Percentiles rank a stretch among this genome's conserved stretches.
Evolutionary conservation across 352 stramenopile genomes (phyloP).

Genomic region (Pythium rishiriense): DNA sequence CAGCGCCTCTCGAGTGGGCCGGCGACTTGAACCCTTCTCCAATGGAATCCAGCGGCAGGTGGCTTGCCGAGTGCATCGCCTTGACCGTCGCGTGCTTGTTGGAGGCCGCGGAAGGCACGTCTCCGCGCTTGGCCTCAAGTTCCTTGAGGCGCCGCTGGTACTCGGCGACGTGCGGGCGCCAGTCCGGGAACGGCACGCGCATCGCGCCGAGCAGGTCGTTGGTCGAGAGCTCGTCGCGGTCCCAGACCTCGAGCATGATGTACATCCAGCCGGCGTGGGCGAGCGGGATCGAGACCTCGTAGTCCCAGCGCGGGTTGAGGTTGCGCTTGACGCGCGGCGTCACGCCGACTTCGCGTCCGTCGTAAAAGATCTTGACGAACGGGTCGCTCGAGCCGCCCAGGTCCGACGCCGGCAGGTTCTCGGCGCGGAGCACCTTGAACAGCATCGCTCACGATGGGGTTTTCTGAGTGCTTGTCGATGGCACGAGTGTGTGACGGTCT

Average conservation of each 20-base stretch:
- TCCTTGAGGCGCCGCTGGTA: slow-evolving; percentile 35
- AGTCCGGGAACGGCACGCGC: slow-evolving; percentile 72
- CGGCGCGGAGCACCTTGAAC: slow-evolving; percentile 75
- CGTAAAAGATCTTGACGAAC: slow-evolving; percentile 75
- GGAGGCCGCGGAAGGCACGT: background rate
- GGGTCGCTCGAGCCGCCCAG: slow-evolving; percentile 68
- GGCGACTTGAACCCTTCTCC: slow-evolving; percentile 43
- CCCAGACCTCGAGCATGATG: slow-evolving; percentile 70
- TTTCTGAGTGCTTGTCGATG: no score
- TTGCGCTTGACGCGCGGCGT: slow-evolving; percentile 74
- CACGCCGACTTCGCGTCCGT: slow-evolving; percentile 65
- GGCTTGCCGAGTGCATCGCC: slow-evolving; percentile 26
- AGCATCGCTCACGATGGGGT: no score
- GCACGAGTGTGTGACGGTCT: no score
- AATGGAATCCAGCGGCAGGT: slow-evolving; percentile 26
- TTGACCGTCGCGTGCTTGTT: slow-evolving; percentile 23
- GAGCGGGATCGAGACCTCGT: slow-evolving; percentile 58
- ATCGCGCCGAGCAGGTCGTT: slow-evolving; percentile 71
- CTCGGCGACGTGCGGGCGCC: slow-evolving; percentile 49
- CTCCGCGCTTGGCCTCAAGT: slow-evolving; percentile 9
- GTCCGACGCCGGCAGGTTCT: slow-evolving; percentile 67
- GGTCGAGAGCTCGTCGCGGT: slow-evolving; percentile 67
- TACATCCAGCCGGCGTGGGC: slow-evolving; percentile 55
- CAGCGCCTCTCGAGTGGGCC: slow-evolving; percentile 5
- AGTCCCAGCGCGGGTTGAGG: slow-evolving; percentile 77